Evolutionary conservation across 345 rosid genomes (phyloP), one percentile per base, ranked within the genome.

Genomic region (Nephelium lappaceum): DNA sequence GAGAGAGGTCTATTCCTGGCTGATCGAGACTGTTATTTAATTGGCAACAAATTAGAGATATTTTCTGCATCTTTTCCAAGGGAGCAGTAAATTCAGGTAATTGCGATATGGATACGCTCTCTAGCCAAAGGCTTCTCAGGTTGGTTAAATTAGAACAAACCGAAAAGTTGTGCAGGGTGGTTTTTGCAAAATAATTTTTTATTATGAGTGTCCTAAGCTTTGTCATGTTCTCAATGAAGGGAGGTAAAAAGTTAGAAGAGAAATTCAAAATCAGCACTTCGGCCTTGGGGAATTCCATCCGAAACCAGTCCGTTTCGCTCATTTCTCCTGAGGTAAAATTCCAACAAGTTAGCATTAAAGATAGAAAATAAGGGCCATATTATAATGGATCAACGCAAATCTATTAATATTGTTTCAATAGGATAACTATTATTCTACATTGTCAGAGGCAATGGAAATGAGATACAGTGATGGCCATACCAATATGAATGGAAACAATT

Each of bases 51-150:
- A 96, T 81, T 62, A 91, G 82, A 79, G 94, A 90, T 62, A 96
- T 78, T 81, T 96, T 94, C 78, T 69, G 81, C 85, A 94, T 62
- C 18, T 81, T 86, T 67, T 77, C 84, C 74, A 88, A 24, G 55
- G 90, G 90, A 27, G 74, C 55, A n/a, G 90, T 86, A 72, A 87
- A 70, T 63, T 83, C 83, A 51, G 86, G 77, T 55, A 90, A 82
- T 11, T 83, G 86, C 72, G 91, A 85, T 67, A 89, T 83, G 12
- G 84, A 88, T 25, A 89, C 91, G 67, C 85, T 94, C 81, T 96
- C 98, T 23, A 96, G 95, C 97, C 98, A 93, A 23, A 94, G 89
- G 86, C 97, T 95, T 61, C 89, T 87, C 58, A 96, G 71, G 67
- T 89, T 87, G 67, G 76, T 69, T 81, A 90, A 80, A 81, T 80